Base-by-base conservation (phyloP, 1,284 basidiomycete genomes). In the Fomitopsis schrenkii region DNA sequence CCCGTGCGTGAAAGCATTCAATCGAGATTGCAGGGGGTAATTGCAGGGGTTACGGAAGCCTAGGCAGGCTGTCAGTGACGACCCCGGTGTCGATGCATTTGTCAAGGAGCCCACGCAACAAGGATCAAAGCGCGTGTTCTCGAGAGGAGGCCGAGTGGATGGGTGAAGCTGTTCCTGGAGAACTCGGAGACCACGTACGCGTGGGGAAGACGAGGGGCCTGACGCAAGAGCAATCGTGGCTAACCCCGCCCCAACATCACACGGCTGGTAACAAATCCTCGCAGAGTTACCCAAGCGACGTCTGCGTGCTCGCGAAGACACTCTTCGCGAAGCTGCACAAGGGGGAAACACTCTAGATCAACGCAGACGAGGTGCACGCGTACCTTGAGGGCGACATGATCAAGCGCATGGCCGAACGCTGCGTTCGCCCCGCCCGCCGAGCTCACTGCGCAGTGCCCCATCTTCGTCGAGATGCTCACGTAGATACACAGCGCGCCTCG, bases 321-420 rank as follows among this genome's bases (percentile, higher is more conserved):
- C 98, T 95, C 76, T 86, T 94, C 57, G 83, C 96, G 48, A 80
- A 83, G 62, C 79, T 98, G 61, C 71, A 86, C 62, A 83, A 87
- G 1, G 97, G 96, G 2, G 85, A 98, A 71, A 94, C 95, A 0
- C 90, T 97, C 56, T 99, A 96, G 77, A 83, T 99, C 15, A 90
- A 93, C 55, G 97, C 97, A 1, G 93, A 97, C 68, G 94, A 98
- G 75, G 95, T 96, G 1, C 97, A n/a, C n/a, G 97, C 97, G 0
- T 99, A 99, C 73, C 83, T 99, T 55, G 88, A 86, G 55, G 95
- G 95, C 72, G 95, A 98, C 73, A 95, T 95, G n/a, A n/a, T n/a
- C n/a, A n/a, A n/a, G n/a, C n/a, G n/a, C n/a, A n/a, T n/a, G n/a
- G n/a, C n/a, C n/a, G n/a, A n/a, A n/a, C n/a, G n/a, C n/a, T n/a